Conservation (phyloP, 75 land plant genomes). For the Larix kaempferi region DNA sequence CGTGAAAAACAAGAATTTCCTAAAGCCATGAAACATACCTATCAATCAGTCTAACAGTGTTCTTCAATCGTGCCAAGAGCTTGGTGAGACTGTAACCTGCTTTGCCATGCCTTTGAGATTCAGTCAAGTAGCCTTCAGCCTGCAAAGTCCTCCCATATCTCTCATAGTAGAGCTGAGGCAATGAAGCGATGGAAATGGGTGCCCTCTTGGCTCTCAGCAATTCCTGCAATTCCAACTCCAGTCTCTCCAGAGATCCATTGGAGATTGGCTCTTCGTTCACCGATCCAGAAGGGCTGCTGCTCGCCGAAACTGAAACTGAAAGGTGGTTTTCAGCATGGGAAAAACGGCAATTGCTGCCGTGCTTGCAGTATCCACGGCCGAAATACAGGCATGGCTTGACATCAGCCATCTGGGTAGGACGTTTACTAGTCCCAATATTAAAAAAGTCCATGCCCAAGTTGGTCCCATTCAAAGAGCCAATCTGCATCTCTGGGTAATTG, state of each 20-base stretch:
- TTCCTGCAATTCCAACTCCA: slow-evolving; percentile 86
- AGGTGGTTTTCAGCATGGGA: slow-evolving; percentile 38
- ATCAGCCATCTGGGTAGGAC: slow-evolving; percentile 15
- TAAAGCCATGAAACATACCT: slow-evolving; percentile 32
- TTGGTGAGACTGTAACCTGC: slow-evolving; percentile 94
- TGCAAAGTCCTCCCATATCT: slow-evolving; percentile 74
- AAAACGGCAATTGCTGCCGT: slow-evolving; percentile 79
- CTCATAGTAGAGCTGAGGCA: slow-evolving; percentile 85
- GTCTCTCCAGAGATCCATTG: slow-evolving; percentile 48
- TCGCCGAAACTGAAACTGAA: slow-evolving; percentile 78
- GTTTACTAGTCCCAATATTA: slow-evolving; percentile 12
- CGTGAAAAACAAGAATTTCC: too few relatives aligned
- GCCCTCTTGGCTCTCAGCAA: slow-evolving; percentile 56
- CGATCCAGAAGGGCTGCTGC: slow-evolving; percentile 82
- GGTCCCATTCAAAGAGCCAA: not conserved
- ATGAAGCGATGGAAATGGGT: slow-evolving; percentile 86
- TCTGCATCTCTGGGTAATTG: slow-evolving; percentile 14
- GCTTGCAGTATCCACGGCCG: slow-evolving; percentile 83
- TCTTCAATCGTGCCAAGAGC: slow-evolving; percentile 76
- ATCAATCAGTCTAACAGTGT: slow-evolving; percentile 73
- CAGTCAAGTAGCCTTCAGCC: slow-evolving; percentile 94
- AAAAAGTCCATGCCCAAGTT: not conserved
- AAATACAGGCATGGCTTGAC: slow-evolving; percentile 80
- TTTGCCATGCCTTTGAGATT: slow-evolving; percentile 96
- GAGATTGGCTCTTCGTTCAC: slow-evolving; percentile 80